Percentiles rank a stretch among this genome's conserved stretches.
Conservation (phyloP, 2,329 filamentous ascomycete species). For the Zasmidium angulare region DNA sequence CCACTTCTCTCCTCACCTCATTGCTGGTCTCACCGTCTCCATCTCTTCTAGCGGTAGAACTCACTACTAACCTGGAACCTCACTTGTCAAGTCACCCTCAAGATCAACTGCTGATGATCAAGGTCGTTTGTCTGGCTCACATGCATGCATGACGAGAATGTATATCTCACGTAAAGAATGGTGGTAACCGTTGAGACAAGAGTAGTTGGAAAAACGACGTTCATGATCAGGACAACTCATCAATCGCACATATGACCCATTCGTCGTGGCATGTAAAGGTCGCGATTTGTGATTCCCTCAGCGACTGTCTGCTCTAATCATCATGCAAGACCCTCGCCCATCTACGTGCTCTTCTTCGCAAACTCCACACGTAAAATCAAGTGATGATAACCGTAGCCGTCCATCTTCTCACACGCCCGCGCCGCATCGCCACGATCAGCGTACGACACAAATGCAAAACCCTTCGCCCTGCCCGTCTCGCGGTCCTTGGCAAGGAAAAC, state of each 20-base stretch:
- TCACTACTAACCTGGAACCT: no score
- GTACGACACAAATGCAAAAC: conserved; percentile 98
- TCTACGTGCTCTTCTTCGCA: conserved; percentile 61
- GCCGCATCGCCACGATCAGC: conserved; percentile 86
- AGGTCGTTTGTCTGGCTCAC: no score
- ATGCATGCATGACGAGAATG: no score
- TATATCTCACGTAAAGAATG: no score
- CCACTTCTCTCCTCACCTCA: no score
- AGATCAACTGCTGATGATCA: no score
- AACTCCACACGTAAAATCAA: conserved; percentile 85
- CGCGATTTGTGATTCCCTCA: background rate
- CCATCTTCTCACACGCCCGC: conserved; percentile 95
- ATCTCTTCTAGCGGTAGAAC: no score
- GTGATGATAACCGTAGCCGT: conserved; percentile 88
- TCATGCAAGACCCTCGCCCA: background rate
- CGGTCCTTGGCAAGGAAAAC: conserved; percentile 98
- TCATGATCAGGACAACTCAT: background rate
- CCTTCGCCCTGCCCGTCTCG: conserved; percentile 94
- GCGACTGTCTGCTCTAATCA: background rate
- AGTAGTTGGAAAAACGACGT: no score
- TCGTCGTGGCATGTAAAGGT: background rate
- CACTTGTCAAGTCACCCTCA: no score
- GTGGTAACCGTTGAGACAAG: no score
- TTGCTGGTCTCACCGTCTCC: no score
- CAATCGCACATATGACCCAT: background rate